These are phyloP conservation scores for Adansonia madagascariensis DNA, from an alignment of 441 rosid species.

Conservation along the genomic window DNA sequence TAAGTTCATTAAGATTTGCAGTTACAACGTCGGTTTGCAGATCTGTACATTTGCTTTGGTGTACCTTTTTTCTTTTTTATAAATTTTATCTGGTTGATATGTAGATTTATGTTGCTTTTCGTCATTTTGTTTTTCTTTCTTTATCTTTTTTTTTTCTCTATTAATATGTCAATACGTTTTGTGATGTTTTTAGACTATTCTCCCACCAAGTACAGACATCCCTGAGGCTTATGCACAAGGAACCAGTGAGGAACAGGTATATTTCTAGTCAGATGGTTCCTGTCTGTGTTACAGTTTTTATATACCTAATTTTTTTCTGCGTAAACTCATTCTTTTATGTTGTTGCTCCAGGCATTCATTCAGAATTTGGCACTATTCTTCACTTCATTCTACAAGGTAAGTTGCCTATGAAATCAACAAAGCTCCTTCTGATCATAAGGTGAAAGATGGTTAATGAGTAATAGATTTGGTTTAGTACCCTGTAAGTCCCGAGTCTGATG, in stretches of 20 bases:
- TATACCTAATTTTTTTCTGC: constrained; percentile 11
- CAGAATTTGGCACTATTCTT: constrained; percentile 24
- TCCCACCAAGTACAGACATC: constrained; percentile 77
- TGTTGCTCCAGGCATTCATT: constrained; percentile 73
- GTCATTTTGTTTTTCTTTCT: neutral
- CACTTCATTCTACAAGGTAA: constrained; percentile 22
- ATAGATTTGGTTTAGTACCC: neutral
- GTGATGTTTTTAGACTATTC: constrained; percentile 57
- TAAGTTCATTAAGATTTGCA: constrained; percentile 18
- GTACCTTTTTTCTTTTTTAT: neutral
- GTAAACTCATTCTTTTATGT: constrained; percentile 11
- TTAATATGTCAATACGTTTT: constrained; percentile 13
- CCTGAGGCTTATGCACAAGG: constrained; percentile 96
- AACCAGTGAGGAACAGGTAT: constrained; percentile 89
- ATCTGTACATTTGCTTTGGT: neutral
- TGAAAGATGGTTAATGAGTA: constrained; percentile 6
- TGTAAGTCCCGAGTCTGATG: neutral
- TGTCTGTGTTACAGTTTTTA: constrained; percentile 1
- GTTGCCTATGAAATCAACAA: neutral
- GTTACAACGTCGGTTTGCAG: constrained; percentile 14
- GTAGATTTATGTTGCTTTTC: neutral
- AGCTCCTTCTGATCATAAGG: constrained; percentile 1
- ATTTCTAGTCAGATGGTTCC: constrained; percentile 30
- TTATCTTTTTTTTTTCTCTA: constrained; percentile 1
- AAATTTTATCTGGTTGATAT: neutral